Conservation (phyloP, 768 basidiomycete genomes). For the Clitopilus passeckerianus region DNA sequence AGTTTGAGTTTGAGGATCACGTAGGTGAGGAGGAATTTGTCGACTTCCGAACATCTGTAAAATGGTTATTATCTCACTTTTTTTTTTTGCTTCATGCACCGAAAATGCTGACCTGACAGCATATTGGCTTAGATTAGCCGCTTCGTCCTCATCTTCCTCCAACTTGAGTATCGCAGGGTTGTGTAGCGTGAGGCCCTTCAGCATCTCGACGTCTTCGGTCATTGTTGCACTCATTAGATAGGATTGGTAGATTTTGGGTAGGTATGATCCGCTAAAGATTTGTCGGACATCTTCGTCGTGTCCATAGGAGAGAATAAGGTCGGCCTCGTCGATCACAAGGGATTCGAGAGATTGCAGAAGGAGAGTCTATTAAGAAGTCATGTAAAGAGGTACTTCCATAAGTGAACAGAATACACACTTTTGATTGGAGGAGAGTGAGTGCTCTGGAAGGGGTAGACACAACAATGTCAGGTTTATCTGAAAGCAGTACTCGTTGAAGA, state of each 20-base stretch:
- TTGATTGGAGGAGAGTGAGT: slow-evolving; percentile 28
- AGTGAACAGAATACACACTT: slow-evolving; percentile 12
- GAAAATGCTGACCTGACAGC: slow-evolving; percentile 55
- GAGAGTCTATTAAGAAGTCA: slow-evolving; percentile 42
- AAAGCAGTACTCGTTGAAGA: slow-evolving; percentile 49
- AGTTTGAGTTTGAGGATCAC: slow-evolving; percentile 96
- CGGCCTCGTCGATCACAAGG: slow-evolving; percentile 96
- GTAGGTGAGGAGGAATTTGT: slow-evolving; percentile 95
- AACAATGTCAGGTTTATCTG: slow-evolving; percentile 34
- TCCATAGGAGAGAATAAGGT: slow-evolving; percentile 94
- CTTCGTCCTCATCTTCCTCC: slow-evolving; percentile 84
- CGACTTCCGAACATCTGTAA: slow-evolving; percentile 82
- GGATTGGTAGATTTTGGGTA: slow-evolving; percentile 82
- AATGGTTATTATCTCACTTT: background rate
- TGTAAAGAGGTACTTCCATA: background rate
- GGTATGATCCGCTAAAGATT: slow-evolving; percentile 59
- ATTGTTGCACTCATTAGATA: slow-evolving; percentile 98
- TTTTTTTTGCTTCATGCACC: background rate
- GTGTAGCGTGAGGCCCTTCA: slow-evolving; percentile 84
- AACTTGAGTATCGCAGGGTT: slow-evolving; percentile 84
- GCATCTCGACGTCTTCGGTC: slow-evolving; percentile 89
- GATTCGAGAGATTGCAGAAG: slow-evolving; percentile 66
- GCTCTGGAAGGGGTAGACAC: slow-evolving; percentile 34
- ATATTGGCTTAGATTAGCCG: slow-evolving; percentile 80
- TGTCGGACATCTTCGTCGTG: slow-evolving; percentile 86